phyloP scores from a whole-genome alignment of 2,329 filamentous ascomycete species.

The Fusarium sp. region DNA sequence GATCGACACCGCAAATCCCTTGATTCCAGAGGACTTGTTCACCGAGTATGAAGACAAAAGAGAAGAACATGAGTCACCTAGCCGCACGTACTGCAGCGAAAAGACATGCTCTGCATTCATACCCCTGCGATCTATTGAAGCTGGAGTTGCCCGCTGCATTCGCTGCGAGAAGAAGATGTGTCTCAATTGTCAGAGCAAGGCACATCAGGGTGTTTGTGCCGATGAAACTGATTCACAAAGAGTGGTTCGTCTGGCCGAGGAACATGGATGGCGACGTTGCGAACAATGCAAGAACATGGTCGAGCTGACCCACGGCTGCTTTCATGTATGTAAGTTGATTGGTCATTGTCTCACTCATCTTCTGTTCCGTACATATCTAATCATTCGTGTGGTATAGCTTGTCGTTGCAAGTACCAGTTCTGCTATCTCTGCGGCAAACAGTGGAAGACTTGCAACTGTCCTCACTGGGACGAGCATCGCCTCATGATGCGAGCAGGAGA shows the following conservation, averaged over 20 bases:
- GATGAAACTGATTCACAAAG: not conserved
- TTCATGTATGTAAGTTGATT: not conserved
- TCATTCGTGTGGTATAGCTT: rapidly evolving
- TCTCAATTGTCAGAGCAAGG: not conserved
- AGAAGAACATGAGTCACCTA: rapidly evolving
- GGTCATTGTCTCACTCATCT: not conserved
- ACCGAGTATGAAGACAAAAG: rapidly evolving
- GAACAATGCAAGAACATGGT: not conserved
- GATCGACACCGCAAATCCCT: rapidly evolving
- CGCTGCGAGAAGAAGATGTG: not conserved
- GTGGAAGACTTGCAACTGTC: not conserved
- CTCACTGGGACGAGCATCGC: not conserved
- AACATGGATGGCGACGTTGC: rapidly evolving
- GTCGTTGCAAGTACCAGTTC: not conserved
- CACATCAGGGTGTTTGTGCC: not conserved
- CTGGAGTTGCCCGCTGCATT: not conserved
- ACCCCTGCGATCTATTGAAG: not conserved
- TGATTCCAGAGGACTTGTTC: rapidly evolving
- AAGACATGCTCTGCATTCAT: rapidly evolving
- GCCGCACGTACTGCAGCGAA: rapidly evolving
- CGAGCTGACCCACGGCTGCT: rapidly evolving
- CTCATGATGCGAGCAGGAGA: not conserved
- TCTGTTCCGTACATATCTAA: not conserved
- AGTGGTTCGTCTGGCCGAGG: rapidly evolving
- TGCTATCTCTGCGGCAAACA: rapidly evolving